Evolutionary conservation across 495 filamentous ascomycete genomes (phyloP).

Genomic region (Penicillium simplicissimum): DNA sequence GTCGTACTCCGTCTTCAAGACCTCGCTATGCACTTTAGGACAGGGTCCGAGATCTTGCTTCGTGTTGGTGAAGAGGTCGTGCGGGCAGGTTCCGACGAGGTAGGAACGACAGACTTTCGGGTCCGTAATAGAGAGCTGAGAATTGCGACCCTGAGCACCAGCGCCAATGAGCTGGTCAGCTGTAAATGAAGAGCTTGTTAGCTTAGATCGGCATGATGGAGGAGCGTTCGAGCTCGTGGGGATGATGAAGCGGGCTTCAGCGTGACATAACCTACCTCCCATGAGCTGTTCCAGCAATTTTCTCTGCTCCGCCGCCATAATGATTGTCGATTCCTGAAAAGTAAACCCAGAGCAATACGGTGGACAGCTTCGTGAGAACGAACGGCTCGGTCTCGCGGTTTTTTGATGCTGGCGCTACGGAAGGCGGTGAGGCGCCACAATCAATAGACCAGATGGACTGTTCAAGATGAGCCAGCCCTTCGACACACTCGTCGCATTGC

Average conservation of each 20-base stretch:
- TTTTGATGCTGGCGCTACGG: constrained; percentile 31
- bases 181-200: constrained; percentile 35
- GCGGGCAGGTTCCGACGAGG: constrained; percentile 90
- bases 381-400: constrained; percentile 21
- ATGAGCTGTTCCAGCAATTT: constrained; percentile 87
- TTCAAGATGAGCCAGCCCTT: neutral
- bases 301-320: constrained; percentile 92
- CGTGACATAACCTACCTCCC: constrained; percentile 48
- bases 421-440: constrained; percentile 31
- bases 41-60: constrained; percentile 96
- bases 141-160: constrained; percentile 65
- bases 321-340: constrained; percentile 22
- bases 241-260: neutral
- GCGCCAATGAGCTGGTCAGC: constrained; percentile 81
- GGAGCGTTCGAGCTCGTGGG: constrained; percentile 5
- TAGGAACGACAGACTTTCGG: constrained; percentile 94
- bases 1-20: constrained; percentile 86
- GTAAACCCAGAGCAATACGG: constrained; percentile 9
- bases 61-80: constrained; percentile 99
- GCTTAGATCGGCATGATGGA: constrained; percentile 23
- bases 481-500: constrained; percentile 1
- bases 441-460: constrained; percentile 26
- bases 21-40: constrained; percentile 85
- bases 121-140: constrained; percentile 86
- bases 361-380: constrained; percentile 12